A percentile compares a stretch with the other conserved stretches of the same genome.
Evolutionary conservation across 371 early-diverging fungal genomes (phyloP).

Genomic region (Batrachochytrium dendrobatidis): DNA sequence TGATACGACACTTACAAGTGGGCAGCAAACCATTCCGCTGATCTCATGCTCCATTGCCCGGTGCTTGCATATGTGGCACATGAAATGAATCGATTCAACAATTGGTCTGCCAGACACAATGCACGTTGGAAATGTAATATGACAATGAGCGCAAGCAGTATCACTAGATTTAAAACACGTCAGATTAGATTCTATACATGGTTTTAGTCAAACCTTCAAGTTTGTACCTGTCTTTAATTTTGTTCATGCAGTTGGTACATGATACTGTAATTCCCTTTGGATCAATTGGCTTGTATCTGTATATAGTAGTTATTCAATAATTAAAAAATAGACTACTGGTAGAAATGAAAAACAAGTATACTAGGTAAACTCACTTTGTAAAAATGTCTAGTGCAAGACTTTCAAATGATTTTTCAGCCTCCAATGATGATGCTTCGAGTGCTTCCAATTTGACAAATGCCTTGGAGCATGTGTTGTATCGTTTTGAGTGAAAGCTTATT

Average conservation of each 20-base stretch:
- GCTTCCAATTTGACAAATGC: slow-evolving; percentile 45
- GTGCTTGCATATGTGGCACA: slow-evolving; percentile 50
- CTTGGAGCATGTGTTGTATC: slow-evolving; percentile 38
- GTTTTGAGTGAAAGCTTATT: slow-evolving; percentile 30
- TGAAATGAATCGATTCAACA: slow-evolving; percentile 39
- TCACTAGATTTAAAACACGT: slow-evolving; percentile 17
- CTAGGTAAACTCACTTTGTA: slow-evolving; percentile 25
- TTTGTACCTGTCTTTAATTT: slow-evolving; percentile 36
- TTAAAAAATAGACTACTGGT: not conserved
- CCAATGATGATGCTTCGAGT: slow-evolving; percentile 14
- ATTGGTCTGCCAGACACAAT: slow-evolving; percentile 48
- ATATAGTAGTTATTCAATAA: not conserved
- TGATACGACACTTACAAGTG: slow-evolving; percentile 44
- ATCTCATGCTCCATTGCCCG: slow-evolving; percentile 45
- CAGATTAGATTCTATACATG: not conserved
- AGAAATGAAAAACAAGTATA: not conserved
- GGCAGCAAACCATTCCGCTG: slow-evolving; percentile 36
- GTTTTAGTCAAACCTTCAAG: not conserved
- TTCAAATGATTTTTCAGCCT: slow-evolving; percentile 29
- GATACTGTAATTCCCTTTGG: slow-evolving; percentile 25
- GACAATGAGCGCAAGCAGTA: slow-evolving; percentile 34
- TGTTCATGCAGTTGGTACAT: slow-evolving; percentile 41
- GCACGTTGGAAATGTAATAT: slow-evolving; percentile 41
- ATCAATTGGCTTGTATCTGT: slow-evolving; percentile 37
- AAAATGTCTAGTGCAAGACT: slow-evolving; percentile 42